Evolutionary conservation across 768 basidiomycete species (phyloP).

Genomic region (Coprinopsis sp.): DNA sequence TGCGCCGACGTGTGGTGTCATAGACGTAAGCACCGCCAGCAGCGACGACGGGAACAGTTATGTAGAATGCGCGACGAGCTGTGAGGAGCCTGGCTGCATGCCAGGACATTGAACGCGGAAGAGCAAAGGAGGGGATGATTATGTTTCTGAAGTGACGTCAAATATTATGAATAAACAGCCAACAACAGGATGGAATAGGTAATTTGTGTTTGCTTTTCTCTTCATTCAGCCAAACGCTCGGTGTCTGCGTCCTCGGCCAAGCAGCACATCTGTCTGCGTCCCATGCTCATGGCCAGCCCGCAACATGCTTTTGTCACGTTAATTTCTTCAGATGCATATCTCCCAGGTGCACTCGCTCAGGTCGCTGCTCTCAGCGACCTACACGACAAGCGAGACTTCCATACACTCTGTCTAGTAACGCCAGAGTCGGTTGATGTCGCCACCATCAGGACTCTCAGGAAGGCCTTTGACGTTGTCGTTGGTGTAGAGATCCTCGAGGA

Average conservation of each 20-base stretch:
- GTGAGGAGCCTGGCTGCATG: conserved; percentile 32
- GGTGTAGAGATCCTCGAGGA: conserved; percentile 88
- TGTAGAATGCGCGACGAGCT: conserved; percentile 34
- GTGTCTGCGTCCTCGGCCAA: conserved; percentile 17
- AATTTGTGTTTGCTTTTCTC: conserved; percentile 12
- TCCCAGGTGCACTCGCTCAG: conserved; percentile 87
- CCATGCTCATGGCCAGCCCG: conserved; percentile 50
- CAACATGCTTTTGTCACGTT: conserved; percentile 92
- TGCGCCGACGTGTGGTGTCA: not conserved
- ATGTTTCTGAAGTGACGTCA: conserved; percentile 18
- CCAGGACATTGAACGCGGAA: too few relatives aligned
- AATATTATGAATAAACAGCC: too few relatives aligned
- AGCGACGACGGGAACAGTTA: conserved; percentile 26
- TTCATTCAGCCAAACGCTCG: conserved; percentile 9
- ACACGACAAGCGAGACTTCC: conserved; percentile 38
- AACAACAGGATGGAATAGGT: too few relatives aligned
- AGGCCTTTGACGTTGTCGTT: conserved; percentile 78
- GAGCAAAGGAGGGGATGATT: not conserved
- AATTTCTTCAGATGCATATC: conserved; percentile 86
- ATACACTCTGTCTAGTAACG: conserved; percentile 81
- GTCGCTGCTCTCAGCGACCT: conserved; percentile 80
- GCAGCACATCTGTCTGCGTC: conserved; percentile 18
- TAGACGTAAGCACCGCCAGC: conserved; percentile 2
- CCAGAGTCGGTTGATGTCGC: conserved; percentile 88
- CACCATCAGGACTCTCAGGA: conserved; percentile 73